Evolutionary conservation across 371 early-diverging fungal genomes (phyloP).

Genomic region (Mucor velutinosus): DNA sequence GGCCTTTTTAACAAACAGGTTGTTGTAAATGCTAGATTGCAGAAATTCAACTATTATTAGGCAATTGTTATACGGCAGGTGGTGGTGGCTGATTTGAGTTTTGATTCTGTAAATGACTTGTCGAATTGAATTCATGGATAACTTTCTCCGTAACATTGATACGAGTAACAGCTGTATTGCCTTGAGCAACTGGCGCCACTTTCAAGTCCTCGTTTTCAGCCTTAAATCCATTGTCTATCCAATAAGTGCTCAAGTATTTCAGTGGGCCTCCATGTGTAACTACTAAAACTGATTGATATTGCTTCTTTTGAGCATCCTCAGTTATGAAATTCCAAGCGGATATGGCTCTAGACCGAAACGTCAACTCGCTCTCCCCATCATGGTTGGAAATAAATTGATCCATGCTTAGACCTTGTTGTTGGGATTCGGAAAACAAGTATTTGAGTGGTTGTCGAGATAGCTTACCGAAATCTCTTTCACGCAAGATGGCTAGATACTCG

Average conservation of each 20-base stretch:
- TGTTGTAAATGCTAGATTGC: not conserved
- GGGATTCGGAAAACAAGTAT: slow-evolving; percentile 9
- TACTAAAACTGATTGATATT: slow-evolving; percentile 28
- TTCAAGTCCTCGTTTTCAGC: not conserved
- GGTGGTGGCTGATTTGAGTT: slow-evolving; percentile 12
- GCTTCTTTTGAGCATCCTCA: slow-evolving; percentile 17
- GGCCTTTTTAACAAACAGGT: not conserved
- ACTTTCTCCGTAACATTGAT: slow-evolving; percentile 9
- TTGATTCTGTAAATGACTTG: slow-evolving; percentile 17
- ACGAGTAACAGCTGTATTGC: slow-evolving; percentile 44
- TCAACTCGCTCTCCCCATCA: slow-evolving; percentile 31
- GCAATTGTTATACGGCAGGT: slow-evolving; percentile 14
- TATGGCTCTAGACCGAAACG: slow-evolving; percentile 23
- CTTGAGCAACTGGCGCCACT: slow-evolving; percentile 20
- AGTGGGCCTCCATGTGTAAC: slow-evolving; percentile 50
- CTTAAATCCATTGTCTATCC: slow-evolving; percentile 21
- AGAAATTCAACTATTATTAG: not conserved
- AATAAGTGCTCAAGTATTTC: slow-evolving; percentile 18
- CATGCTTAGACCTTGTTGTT: not conserved
- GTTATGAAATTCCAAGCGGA: slow-evolving; percentile 28
- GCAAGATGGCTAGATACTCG: slow-evolving; percentile 15
- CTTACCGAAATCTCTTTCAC: slow-evolving; percentile 43
- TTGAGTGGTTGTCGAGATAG: slow-evolving; percentile 26
- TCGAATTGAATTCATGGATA: slow-evolving; percentile 29
- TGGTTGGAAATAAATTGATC: slow-evolving; percentile 17